phyloP scores from a whole-genome alignment of 139 green algal species.

The Chlorella sp. region DNA sequence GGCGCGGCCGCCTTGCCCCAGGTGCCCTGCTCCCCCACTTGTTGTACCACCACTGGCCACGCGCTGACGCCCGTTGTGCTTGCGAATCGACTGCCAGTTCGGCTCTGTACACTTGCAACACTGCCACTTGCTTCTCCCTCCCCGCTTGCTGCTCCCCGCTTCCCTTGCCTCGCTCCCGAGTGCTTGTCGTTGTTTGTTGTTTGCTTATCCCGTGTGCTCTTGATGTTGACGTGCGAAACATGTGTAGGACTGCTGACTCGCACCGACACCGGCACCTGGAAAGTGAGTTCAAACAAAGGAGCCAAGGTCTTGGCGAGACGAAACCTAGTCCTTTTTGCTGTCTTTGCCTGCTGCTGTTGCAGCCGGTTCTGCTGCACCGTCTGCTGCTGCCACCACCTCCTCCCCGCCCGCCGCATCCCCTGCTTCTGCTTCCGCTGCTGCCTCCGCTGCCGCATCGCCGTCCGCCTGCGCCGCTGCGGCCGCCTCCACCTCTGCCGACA shows the following conservation, averaged over 20 bases:
- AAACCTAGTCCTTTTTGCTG: neutral
- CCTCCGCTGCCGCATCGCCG: neutral
- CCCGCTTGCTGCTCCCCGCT: neutral
- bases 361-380: neutral
- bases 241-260: neutral
- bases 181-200: neutral
- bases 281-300: neutral
- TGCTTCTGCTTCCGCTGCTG: neutral
- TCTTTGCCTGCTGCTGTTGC: neutral
- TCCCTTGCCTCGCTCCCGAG: neutral
- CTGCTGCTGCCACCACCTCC: neutral
- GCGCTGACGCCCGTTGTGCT: slow-evolving; percentile 1
- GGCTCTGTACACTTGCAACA: slow-evolving; percentile 4
- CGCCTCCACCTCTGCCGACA: slow-evolving; percentile 40
- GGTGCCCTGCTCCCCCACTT: neutral
- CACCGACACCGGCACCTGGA: neutral
- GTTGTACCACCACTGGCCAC: slow-evolving; percentile 5
- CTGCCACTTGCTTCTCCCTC: neutral
- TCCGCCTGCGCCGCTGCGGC: slow-evolving; percentile 11
- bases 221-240: neutral
- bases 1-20: neutral
- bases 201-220: neutral
- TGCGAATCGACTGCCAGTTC: slow-evolving; percentile 14
- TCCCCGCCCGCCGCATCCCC: neutral
- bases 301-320: neutral